Evolutionary conservation across 208 protist genomes (phyloP), one percentile per base, ranked within the genome.

Genomic region (Acanthamoeba pearcei): DNA sequence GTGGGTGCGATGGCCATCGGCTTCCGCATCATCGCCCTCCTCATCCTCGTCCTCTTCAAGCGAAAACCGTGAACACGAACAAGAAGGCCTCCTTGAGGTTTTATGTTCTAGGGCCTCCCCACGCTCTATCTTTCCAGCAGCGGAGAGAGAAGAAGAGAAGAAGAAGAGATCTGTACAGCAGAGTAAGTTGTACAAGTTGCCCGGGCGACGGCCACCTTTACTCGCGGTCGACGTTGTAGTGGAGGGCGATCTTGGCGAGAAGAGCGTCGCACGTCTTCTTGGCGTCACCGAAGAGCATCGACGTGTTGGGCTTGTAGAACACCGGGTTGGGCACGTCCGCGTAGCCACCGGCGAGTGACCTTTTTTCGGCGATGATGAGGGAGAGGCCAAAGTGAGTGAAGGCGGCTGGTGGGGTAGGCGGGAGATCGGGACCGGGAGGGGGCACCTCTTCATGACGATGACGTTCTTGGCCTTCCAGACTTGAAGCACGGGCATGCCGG

Each of bases 401-500:
- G n/a, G 46, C 29, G 12, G 35, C 13, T 17, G 70, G n/a, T n/a
- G 22, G 19, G 85, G 35, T 38, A 95, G 66, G 22, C 95, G 9
- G 3, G 57, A 27, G 12, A 10, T 3, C 8, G 13, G 0, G 68
- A 10, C n/a, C n/a, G n/a, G n/a, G 38, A 35, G 0, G 96, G 89
- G n/a, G 98, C 95, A 15, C 97, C 98, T 62, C 96, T 99, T 99
- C 76, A 99, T 96, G 35, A 99, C 95, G 35, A 99, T 66, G 64
- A 95, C 92, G 4, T 96, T 32, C 83, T 98, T 98, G 15, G 98
- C 96, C 29, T 98, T 95, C 97, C 98, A 99, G 24, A 98, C 98
- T 15, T 97, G 91, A 12, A 98, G 91, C 19, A 99, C 98, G 22
- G 98, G 98, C 98, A 99, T 99, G 60, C 98, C 98, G 5, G 97